Conservation (phyloP, 31 red algal species). For the Endocladia muricata region DNA sequence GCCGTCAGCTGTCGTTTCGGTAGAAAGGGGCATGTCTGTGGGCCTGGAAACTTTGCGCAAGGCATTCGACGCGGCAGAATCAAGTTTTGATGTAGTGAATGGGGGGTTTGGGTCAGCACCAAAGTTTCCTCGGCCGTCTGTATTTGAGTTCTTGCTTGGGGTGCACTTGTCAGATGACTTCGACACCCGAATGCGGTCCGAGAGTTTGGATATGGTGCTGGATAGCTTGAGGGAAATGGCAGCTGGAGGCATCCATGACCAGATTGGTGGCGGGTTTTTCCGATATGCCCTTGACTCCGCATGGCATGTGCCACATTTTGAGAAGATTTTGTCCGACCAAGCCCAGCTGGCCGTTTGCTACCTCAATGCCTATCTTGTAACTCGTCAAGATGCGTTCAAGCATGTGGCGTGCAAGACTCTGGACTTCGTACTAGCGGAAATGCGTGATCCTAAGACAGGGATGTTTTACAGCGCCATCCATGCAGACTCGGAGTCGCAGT, state of each 20-base stretch:
- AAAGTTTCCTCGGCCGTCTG: constrained; percentile 77
- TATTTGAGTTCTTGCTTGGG: constrained; percentile 69
- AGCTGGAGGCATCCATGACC: constrained; percentile 82
- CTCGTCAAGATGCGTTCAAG: constrained; percentile 25
- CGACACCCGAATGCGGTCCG: constrained; percentile 33
- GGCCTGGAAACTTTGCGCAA: constrained; percentile 18
- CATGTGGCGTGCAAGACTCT: constrained; percentile 48
- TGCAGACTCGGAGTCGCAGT: constrained; percentile 63
- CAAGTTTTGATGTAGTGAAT: constrained; percentile 73
- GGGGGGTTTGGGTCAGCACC: constrained; percentile 86
- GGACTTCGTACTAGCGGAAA: constrained; percentile 73
- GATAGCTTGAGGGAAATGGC: constrained; percentile 72
- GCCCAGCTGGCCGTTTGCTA: constrained; percentile 50
- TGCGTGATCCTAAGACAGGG: constrained; percentile 54
- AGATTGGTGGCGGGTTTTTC: constrained; percentile 81
- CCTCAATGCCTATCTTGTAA: constrained; percentile 67
- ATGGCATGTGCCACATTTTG: constrained; percentile 94
- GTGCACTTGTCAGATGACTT: constrained; percentile 36
- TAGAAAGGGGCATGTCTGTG: background rate
- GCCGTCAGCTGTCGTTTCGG: background rate
- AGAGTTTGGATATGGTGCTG: constrained; percentile 74
- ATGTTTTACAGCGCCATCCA: constrained; percentile 77
- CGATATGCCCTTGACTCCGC: constrained; percentile 69
- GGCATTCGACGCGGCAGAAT: constrained; percentile 46
- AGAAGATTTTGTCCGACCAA: constrained; percentile 88